These are phyloP conservation scores for Poa annua DNA, from an alignment of 176 grass and related monocot species.

Conservation along the genomic window DNA sequence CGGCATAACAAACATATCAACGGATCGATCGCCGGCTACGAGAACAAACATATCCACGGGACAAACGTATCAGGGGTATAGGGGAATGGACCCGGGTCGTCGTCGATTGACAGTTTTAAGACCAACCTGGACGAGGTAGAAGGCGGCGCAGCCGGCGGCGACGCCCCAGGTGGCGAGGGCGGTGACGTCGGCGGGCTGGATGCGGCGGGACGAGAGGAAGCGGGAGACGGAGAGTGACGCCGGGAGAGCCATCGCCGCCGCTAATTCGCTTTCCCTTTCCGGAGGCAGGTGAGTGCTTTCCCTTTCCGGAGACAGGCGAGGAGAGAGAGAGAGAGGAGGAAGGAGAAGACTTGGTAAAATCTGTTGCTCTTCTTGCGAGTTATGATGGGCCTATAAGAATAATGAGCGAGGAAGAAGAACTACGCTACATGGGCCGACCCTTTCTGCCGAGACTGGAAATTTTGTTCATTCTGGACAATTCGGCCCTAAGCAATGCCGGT, in stretches of 20 bases:
- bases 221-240: slow-evolving; percentile 70
- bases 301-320: neutral
- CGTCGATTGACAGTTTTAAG: neutral
- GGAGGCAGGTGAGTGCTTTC: neutral
- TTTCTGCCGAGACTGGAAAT: neutral
- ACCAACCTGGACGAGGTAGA: slow-evolving; percentile 89
- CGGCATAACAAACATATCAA: neutral
- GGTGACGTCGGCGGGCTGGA: slow-evolving; percentile 55
- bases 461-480: neutral
- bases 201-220: slow-evolving; percentile 63
- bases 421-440: neutral
- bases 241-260: slow-evolving; percentile 63
- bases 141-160: slow-evolving; percentile 56
- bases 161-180: slow-evolving; percentile 81
- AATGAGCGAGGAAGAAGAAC: neutral
- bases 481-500: neutral
- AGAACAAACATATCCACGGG: neutral
- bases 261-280: neutral
- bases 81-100: neutral
- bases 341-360: neutral
- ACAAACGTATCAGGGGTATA: neutral
- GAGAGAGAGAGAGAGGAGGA: too few species aligned
- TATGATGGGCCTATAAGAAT: neutral
- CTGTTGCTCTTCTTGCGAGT: neutral
- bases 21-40: neutral